Percentiles rank a stretch among this genome's conserved stretches.
Evolutionary conservation across 2,329 filamentous ascomycete genomes (phyloP).

Genomic region (Daldinia eschscholtzii): DNA sequence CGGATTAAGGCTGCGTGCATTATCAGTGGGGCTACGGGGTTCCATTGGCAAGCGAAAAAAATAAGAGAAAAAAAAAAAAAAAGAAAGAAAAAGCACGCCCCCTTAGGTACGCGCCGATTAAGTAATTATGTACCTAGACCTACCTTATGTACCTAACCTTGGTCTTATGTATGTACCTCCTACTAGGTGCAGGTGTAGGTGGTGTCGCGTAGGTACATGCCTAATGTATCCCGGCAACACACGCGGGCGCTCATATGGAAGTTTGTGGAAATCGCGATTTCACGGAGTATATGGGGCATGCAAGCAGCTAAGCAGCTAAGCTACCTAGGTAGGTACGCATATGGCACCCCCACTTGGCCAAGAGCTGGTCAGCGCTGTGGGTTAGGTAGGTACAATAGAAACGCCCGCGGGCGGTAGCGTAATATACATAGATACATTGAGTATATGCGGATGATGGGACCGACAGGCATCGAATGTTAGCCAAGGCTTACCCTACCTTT

Average conservation of each 20-base stretch:
- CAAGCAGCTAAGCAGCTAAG: slow-evolving; percentile 20
- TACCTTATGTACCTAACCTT: background rate
- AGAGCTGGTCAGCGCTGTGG: slow-evolving; percentile 42
- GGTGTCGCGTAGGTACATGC: background rate
- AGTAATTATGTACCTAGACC: slow-evolving; percentile 23
- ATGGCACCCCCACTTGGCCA: slow-evolving; percentile 35
- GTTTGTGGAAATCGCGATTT: slow-evolving; percentile 40
- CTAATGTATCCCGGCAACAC: slow-evolving; percentile 3
- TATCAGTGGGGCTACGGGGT: slow-evolving; percentile 30
- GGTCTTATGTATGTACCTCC: background rate
- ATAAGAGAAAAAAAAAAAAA: slow-evolving; percentile 20
- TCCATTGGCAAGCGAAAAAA: slow-evolving; percentile 36
- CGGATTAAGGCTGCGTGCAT: slow-evolving; percentile 41
- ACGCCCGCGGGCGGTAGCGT: slow-evolving; percentile 16
- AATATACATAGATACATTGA: slow-evolving; percentile 12
- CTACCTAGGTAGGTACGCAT: slow-evolving; percentile 21
- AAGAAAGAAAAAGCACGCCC: slow-evolving; percentile 14
- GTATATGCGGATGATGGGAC: background rate
- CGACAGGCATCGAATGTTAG: slow-evolving; percentile 3
- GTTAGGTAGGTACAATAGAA: slow-evolving; percentile 42
- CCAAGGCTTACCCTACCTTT: slow-evolving; percentile 19
- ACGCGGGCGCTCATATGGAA: slow-evolving; percentile 19
- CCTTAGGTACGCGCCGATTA: slow-evolving; percentile 26
- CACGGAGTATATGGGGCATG: slow-evolving; percentile 40
- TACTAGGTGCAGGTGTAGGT: background rate